Percentiles rank a stretch among this genome's conserved stretches.
These are phyloP conservation scores for Silene uniflora DNA, from an alignment of 148 eudicot species.

Conservation along the genomic window DNA sequence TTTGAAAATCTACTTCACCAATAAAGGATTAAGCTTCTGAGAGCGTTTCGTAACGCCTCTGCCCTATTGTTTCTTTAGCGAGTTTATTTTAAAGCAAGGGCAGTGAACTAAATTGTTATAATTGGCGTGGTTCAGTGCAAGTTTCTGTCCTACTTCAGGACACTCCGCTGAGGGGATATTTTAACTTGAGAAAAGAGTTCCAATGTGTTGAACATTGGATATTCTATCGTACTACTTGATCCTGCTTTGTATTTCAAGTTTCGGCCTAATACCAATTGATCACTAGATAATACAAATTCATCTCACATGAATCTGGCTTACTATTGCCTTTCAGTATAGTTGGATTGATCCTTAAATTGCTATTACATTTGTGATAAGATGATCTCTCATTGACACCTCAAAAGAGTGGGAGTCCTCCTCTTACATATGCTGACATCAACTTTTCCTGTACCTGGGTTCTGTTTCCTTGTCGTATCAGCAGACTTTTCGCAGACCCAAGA, in stretches of 20 bases:
- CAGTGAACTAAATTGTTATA: slow-evolving; percentile 37
- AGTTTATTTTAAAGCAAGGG: slow-evolving; percentile 31
- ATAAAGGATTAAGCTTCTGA: slow-evolving; percentile 23
- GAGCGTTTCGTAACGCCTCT: slow-evolving; percentile 22
- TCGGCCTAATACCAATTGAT: slow-evolving; percentile 30
- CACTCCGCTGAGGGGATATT: slow-evolving; percentile 36
- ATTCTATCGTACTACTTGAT: slow-evolving; percentile 38
- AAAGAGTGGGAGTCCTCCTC: slow-evolving; percentile 42
- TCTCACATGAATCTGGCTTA: slow-evolving; percentile 35
- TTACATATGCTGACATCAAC: slow-evolving; percentile 55
- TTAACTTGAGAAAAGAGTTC: slow-evolving; percentile 49
- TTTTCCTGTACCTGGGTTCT: slow-evolving; percentile 50
- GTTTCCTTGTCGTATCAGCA: slow-evolving; percentile 59
- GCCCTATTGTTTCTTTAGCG: slow-evolving; percentile 35
- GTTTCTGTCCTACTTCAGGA: slow-evolving; percentile 33
- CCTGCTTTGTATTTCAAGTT: slow-evolving; percentile 30
- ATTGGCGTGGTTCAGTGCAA: slow-evolving; percentile 35
- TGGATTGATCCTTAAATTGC: slow-evolving; percentile 46
- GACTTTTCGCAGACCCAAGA: slow-evolving; percentile 77
- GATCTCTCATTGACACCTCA: slow-evolving; percentile 43
- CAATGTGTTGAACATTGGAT: slow-evolving; percentile 38
- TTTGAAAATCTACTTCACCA: slow-evolving; percentile 28
- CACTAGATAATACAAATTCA: slow-evolving; percentile 30
- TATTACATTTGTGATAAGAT: slow-evolving; percentile 34
- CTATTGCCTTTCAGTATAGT: slow-evolving; percentile 40